phyloP scores from a whole-genome alignment of 768 basidiomycete species.

The Tricholoma saponaceum region DNA sequence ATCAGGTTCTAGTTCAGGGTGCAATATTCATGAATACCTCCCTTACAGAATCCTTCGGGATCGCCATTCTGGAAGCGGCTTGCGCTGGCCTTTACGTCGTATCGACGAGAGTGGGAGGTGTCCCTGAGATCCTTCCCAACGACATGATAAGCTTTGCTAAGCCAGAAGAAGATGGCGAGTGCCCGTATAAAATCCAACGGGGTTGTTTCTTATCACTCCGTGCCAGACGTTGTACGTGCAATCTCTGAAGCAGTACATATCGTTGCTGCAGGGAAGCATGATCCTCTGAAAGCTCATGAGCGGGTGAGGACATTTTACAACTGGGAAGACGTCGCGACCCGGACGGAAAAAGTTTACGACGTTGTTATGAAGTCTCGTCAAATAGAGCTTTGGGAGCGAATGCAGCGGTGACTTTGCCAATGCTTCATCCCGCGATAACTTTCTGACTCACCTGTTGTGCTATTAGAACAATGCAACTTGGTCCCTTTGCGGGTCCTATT shows the following conservation, averaged over 20 bases:
- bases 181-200: neutral
- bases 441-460: neutral
- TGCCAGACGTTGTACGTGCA: slow-evolving; percentile 77
- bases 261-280: slow-evolving; percentile 63
- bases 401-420: slow-evolving; percentile 53
- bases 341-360: slow-evolving; percentile 83
- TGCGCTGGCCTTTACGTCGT: slow-evolving; percentile 94
- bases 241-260: slow-evolving; percentile 76
- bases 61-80: slow-evolving; percentile 96
- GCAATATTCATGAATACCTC: slow-evolving; percentile 95
- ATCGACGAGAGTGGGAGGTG: slow-evolving; percentile 90
- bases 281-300: slow-evolving; percentile 72
- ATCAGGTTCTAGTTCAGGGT: slow-evolving; percentile 78
- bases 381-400: slow-evolving; percentile 72
- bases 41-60: slow-evolving; percentile 94
- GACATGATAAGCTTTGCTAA: slow-evolving; percentile 96
- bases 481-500: slow-evolving; percentile 80
- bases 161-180: slow-evolving; percentile 88
- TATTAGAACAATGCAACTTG: slow-evolving; percentile 69
- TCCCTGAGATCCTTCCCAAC: slow-evolving; percentile 89
- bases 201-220: neutral
- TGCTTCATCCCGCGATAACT: neutral
- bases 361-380: slow-evolving; percentile 57
- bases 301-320: slow-evolving; percentile 81
- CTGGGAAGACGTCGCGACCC: slow-evolving; percentile 74